phyloP scores from a whole-genome alignment of 768 basidiomycete genomes.

The Chalciporus piperatus region DNA sequence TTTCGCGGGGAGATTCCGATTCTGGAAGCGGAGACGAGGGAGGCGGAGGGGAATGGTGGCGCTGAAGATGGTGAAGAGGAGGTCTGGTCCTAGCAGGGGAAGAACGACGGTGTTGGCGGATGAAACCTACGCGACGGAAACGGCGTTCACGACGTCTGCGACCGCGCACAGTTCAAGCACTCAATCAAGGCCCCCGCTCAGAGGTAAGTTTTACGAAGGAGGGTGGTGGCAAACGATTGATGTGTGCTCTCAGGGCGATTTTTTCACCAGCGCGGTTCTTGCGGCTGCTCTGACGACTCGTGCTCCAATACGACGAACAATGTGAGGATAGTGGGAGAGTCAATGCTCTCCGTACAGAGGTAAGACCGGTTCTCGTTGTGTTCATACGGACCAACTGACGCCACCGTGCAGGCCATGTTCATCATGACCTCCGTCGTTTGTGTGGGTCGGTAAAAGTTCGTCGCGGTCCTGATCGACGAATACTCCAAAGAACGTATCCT shows the following conservation, averaged over 20 bases:
- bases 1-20: slow-evolving; percentile 97
- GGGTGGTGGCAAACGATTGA: not conserved
- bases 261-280: slow-evolving; percentile 91
- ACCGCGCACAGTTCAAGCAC: slow-evolving; percentile 73
- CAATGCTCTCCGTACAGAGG: slow-evolving; percentile 86
- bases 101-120: slow-evolving; percentile 86
- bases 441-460: slow-evolving; percentile 95
- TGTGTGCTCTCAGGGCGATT: slow-evolving; percentile 69
- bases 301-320: slow-evolving; percentile 66
- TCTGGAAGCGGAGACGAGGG: slow-evolving; percentile 82
- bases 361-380: slow-evolving; percentile 27
- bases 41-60: slow-evolving; percentile 54
- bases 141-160: slow-evolving; percentile 70
- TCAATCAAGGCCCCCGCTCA: too few species aligned
- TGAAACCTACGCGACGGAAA: slow-evolving; percentile 97
- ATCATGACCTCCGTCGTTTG: slow-evolving; percentile 98
- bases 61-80: slow-evolving; percentile 48
- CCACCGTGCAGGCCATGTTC: slow-evolving; percentile 69
- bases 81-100: slow-evolving; percentile 38
- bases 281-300: slow-evolving; percentile 85
- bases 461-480: slow-evolving; percentile 93
- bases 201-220: slow-evolving; percentile 41
- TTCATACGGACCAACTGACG: not conserved
- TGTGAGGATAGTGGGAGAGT: slow-evolving; percentile 48
- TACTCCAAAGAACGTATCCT: slow-evolving; percentile 96